Conservation (phyloP, 805 yeast genomes). For the Metschnikowia bowlesiae region DNA sequence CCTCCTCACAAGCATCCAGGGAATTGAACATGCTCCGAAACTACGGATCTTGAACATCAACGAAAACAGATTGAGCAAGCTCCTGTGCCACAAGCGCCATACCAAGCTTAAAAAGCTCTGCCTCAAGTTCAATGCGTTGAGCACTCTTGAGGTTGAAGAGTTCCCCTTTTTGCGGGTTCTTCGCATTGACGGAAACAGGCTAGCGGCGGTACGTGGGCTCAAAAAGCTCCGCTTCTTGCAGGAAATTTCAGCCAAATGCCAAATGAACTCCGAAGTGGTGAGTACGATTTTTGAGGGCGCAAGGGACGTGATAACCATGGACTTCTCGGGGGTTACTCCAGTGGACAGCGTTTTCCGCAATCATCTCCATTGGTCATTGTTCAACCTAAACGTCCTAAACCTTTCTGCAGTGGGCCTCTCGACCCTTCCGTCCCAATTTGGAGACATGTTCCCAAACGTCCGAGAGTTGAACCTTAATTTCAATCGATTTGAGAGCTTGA, state of each 20-base stretch:
- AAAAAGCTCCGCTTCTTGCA: conserved; percentile 30
- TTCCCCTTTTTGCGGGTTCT: conserved; percentile 41
- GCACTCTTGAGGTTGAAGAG: conserved; percentile 24
- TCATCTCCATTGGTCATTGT: conserved; percentile 14
- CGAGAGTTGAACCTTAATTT: conserved; percentile 48
- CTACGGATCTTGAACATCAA: conserved; percentile 39
- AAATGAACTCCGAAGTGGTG: conserved; percentile 17
- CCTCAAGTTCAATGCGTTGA: conserved; percentile 36
- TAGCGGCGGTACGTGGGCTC: conserved; percentile 24
- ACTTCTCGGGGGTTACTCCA: conserved; percentile 37
- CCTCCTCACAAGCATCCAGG: conserved; percentile 26
- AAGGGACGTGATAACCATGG: conserved; percentile 29
- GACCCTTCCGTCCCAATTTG: conserved; percentile 34
- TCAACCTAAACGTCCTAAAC: conserved; percentile 37
- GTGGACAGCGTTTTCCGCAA: background rate
- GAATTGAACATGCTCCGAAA: conserved; percentile 32
- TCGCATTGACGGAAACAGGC: conserved; percentile 42
- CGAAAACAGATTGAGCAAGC: conserved; percentile 32
- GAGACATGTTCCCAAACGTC: conserved; percentile 42
- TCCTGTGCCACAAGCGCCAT: conserved; percentile 22
- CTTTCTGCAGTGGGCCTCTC: conserved; percentile 46
- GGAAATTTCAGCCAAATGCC: conserved; percentile 42
- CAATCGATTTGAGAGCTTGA: conserved; percentile 38
- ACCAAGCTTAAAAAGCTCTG: conserved; percentile 33
- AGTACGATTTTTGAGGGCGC: conserved; percentile 18